A percentile compares a stretch with the other conserved stretches of the same genome.
These are phyloP conservation scores for Claviceps capensis DNA, from an alignment of 2,329 filamentous ascomycete species.

Conservation along the genomic window DNA sequence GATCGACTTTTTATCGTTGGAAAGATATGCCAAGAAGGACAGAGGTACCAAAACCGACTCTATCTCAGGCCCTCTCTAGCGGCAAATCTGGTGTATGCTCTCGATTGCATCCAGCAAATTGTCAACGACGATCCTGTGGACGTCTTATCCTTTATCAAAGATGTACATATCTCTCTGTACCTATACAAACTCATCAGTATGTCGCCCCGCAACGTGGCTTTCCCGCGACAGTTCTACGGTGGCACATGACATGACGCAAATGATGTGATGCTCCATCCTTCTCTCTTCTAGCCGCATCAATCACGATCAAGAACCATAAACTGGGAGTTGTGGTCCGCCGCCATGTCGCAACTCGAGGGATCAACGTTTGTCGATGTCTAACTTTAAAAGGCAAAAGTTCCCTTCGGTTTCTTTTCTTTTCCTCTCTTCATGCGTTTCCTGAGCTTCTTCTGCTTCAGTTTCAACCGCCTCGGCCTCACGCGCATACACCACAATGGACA, in stretches of 20 bases:
- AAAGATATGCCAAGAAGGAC: not conserved
- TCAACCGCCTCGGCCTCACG: not conserved
- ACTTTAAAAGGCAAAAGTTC: not conserved
- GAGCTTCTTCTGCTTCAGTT: not conserved
- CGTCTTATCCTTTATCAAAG: constrained; percentile 15
- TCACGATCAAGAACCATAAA: not conserved
- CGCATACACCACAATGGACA: not conserved
- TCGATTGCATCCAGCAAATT: constrained; percentile 15
- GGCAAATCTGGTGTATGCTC: constrained; percentile 23
- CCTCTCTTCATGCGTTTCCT: not conserved
- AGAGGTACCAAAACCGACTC: not conserved
- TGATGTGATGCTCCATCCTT: no score
- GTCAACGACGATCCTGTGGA: constrained; percentile 5
- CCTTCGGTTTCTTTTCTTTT: not conserved
- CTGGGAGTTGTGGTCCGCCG: not conserved
- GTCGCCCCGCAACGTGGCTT: no score
- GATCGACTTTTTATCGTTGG: constrained; percentile 15
- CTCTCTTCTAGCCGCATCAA: not conserved
- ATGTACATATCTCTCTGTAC: no score
- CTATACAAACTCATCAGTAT: no score
- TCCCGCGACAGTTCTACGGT: no score
- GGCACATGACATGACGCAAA: no score
- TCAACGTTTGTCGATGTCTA: not conserved
- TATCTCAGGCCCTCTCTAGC: constrained; percentile 11
- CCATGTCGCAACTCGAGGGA: not conserved